phyloP scores from a whole-genome alignment of 2,329 filamentous ascomycete genomes.

The Colletotrichum higginsianum region DNA sequence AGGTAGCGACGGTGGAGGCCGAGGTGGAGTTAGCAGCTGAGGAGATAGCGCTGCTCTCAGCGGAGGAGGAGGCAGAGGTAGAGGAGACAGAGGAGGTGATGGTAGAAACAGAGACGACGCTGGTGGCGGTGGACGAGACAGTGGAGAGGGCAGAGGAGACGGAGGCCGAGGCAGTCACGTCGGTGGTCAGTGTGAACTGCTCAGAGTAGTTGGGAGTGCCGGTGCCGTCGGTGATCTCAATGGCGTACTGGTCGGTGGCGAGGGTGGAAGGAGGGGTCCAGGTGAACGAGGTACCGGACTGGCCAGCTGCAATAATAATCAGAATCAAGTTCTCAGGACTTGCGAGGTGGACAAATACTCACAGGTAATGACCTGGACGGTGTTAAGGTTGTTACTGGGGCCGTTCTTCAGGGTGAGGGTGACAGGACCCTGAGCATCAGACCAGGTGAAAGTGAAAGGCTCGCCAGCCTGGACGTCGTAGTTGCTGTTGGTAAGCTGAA shows the following conservation, averaged over 20 bases:
- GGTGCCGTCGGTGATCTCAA: slow-evolving; percentile 59
- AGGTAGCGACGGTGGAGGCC: slow-evolving; percentile 39
- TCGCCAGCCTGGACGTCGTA: slow-evolving; percentile 54
- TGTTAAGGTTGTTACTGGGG: slow-evolving; percentile 51
- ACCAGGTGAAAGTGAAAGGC: slow-evolving; percentile 62
- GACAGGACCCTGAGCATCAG: slow-evolving; percentile 56
- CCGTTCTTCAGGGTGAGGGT: slow-evolving; percentile 60
- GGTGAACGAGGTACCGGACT: slow-evolving; percentile 54
- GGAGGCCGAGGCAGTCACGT: slow-evolving; percentile 42
- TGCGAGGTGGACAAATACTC: slow-evolving; percentile 44
- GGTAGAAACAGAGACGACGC: slow-evolving; percentile 36
- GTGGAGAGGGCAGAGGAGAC: slow-evolving; percentile 37
- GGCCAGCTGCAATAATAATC: slow-evolving; percentile 48
- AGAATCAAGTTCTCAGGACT: not conserved
- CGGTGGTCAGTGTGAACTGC: slow-evolving; percentile 54
- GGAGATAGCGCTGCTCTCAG: slow-evolving; percentile 31
- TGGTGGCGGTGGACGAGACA: slow-evolving; percentile 35
- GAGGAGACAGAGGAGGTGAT: slow-evolving; percentile 39
- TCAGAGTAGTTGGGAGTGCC: slow-evolving; percentile 60
- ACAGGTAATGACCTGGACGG: slow-evolving; percentile 55
- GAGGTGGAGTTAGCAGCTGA: slow-evolving; percentile 41
- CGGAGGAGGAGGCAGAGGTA: slow-evolving; percentile 30
- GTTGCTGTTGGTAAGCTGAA: slow-evolving; percentile 54
- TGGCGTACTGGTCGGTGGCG: slow-evolving; percentile 59
- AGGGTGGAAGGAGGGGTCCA: slow-evolving; percentile 56